Conservation (phyloP, 768 basidiomycete genomes). For the Amylocystis lapponica region DNA sequence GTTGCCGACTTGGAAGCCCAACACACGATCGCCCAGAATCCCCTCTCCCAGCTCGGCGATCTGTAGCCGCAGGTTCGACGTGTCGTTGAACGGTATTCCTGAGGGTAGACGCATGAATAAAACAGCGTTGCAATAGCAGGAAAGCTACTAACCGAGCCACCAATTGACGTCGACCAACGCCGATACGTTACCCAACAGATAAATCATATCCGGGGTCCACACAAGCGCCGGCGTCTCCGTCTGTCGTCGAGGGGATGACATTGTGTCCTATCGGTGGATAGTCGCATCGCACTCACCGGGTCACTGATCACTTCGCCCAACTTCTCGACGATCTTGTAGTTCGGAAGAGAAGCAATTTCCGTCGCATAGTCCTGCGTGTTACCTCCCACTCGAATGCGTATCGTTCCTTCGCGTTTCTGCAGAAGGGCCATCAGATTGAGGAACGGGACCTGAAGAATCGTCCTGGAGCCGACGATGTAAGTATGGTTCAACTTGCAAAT, state of each 20-base stretch:
- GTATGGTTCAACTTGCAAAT: neutral
- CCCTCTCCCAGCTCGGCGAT: slow-evolving; percentile 54
- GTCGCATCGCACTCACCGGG: slow-evolving; percentile 13
- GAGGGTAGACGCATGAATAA: slow-evolving; percentile 10
- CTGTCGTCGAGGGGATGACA: slow-evolving; percentile 37
- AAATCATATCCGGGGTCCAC: slow-evolving; percentile 61
- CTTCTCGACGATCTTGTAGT: slow-evolving; percentile 48
- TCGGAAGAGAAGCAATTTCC: slow-evolving; percentile 43
- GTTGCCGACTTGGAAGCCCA: slow-evolving; percentile 71
- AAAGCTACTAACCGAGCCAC: slow-evolving; percentile 43
- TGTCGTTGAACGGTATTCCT: slow-evolving; percentile 65
- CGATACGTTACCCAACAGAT: slow-evolving; percentile 57
- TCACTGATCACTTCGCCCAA: slow-evolving; percentile 30
- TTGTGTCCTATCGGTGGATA: neutral
- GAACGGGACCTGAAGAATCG: slow-evolving; percentile 54
- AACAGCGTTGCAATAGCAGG: neutral
- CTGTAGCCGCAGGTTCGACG: slow-evolving; percentile 41
- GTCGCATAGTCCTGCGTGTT: slow-evolving; percentile 70
- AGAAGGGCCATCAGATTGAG: slow-evolving; percentile 77
- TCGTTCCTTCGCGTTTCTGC: slow-evolving; percentile 53
- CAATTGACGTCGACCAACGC: slow-evolving; percentile 54
- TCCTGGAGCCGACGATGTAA: slow-evolving; percentile 26
- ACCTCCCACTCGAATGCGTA: slow-evolving; percentile 69
- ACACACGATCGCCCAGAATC: slow-evolving; percentile 58
- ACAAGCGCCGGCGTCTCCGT: slow-evolving; percentile 65